Conservation (phyloP, 352 stramenopile genomes). For the Pythium rhizo-oryzae region DNA sequence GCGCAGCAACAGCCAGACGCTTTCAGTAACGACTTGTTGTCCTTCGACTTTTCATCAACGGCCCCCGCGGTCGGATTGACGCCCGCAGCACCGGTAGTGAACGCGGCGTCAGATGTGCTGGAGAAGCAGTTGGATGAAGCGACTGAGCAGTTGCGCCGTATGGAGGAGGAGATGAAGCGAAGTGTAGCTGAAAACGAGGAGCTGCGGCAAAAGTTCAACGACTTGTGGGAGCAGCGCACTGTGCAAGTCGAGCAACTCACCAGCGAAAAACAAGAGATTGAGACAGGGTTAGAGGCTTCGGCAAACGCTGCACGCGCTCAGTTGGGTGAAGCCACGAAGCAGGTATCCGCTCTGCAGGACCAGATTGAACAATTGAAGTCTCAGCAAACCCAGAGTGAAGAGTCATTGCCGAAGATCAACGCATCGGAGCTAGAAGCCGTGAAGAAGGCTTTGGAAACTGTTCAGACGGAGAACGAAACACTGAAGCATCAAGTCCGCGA, state of each 20-base stretch:
- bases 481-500: not conserved
- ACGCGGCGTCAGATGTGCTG: constrained; percentile 1
- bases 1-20: constrained; percentile 4
- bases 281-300: constrained; percentile 33
- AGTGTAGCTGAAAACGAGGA: constrained; percentile 30
- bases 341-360: constrained; percentile 13
- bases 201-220: constrained; percentile 25
- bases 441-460: not conserved
- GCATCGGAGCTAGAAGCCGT: not conserved
- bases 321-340: not conserved
- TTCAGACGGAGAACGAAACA: constrained; percentile 6
- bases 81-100: not conserved
- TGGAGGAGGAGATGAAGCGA: constrained; percentile 41
- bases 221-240: constrained; percentile 26
- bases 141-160: constrained; percentile 41
- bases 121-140: constrained; percentile 47
- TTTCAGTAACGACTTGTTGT: constrained; percentile 25
- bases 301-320: not conserved
- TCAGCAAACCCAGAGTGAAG: not conserved
- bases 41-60: constrained; percentile 13
- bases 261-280: constrained; percentile 27
- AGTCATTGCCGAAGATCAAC: not conserved
- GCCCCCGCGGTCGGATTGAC: not conserved
- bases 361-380: constrained; percentile 16
- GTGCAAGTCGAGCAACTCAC: constrained; percentile 21